Conservation (phyloP, 768 basidiomycete genomes). For the Phaeotremella skinneri region DNA sequence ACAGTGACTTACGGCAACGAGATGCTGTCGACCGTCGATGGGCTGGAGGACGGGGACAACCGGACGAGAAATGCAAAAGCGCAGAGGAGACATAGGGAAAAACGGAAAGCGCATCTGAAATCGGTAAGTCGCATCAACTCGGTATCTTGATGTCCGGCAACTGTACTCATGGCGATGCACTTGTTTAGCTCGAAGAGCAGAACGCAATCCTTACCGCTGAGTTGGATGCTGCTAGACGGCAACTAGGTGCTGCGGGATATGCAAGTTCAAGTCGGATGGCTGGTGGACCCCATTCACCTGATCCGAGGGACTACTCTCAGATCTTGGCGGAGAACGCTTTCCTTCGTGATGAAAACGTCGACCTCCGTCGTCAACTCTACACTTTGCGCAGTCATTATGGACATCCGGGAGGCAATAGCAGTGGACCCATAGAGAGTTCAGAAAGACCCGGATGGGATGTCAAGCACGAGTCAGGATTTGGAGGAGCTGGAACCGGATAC, state of each 20-base stretch:
- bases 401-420: not conserved
- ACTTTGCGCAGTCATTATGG: constrained; percentile 6
- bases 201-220: constrained; percentile 40
- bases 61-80: constrained; percentile 49
- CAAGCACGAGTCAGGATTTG: not conserved
- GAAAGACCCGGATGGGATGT: not conserved
- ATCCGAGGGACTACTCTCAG: constrained; percentile 25
- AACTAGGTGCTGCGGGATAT: constrained; percentile 28
- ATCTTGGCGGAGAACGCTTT: constrained; percentile 39
- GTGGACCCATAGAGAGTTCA: not conserved
- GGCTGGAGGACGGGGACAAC: constrained; percentile 39
- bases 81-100: constrained; percentile 49
- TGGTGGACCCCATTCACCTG: constrained; percentile 17
- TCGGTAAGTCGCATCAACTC: constrained; percentile 37
- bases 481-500: not conserved
- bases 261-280: not conserved
- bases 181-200: constrained; percentile 43
- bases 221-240: constrained; percentile 41
- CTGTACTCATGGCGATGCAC: not conserved
- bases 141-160: not conserved
- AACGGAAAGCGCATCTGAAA: constrained; percentile 47
- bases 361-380: constrained; percentile 36
- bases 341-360: constrained; percentile 44
- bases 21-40: not conserved
- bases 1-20: not conserved